Percentiles rank a stretch among this genome's conserved stretches.
phyloP scores from a whole-genome alignment of 768 basidiomycete species.

The Cystofilobasidium bisporidii region DNA sequence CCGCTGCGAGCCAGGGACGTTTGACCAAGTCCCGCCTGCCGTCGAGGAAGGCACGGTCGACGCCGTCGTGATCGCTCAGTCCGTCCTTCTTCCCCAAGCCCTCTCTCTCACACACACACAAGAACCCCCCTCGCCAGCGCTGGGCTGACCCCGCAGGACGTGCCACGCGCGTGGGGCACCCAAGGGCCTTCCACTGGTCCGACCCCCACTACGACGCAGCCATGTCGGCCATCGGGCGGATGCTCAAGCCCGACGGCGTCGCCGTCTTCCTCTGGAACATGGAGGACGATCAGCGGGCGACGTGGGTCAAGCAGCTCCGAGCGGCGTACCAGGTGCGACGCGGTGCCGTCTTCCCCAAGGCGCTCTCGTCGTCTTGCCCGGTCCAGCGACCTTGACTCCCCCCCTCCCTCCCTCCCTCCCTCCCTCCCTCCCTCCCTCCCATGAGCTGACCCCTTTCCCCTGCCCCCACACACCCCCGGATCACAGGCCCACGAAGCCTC shows the following conservation, averaged over 20 bases:
- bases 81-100: neutral
- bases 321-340: neutral
- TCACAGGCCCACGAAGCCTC: neutral
- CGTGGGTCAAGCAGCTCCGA: neutral
- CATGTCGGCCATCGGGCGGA: neutral
- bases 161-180: too few relatives aligned
- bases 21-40: neutral
- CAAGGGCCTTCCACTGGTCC: conserved; percentile 1
- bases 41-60: neutral
- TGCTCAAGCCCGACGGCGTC: conserved; percentile 1
- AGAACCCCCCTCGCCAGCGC: too few relatives aligned
- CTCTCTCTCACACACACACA: too few relatives aligned
- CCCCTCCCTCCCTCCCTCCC: too few relatives aligned
- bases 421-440: too few relatives aligned
- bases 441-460: too few relatives aligned
- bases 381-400: too few relatives aligned
- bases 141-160: too few relatives aligned
- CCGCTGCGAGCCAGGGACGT: neutral
- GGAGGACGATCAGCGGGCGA: neutral
- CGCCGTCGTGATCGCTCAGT: neutral
- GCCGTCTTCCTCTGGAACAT: conserved; percentile 8
- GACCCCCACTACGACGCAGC: neutral
- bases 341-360: neutral
- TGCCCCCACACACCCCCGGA: neutral
- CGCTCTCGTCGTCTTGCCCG: too few relatives aligned